Conservation (phyloP, 148 eudicot genomes). For the Rhododendron henanense region DNA sequence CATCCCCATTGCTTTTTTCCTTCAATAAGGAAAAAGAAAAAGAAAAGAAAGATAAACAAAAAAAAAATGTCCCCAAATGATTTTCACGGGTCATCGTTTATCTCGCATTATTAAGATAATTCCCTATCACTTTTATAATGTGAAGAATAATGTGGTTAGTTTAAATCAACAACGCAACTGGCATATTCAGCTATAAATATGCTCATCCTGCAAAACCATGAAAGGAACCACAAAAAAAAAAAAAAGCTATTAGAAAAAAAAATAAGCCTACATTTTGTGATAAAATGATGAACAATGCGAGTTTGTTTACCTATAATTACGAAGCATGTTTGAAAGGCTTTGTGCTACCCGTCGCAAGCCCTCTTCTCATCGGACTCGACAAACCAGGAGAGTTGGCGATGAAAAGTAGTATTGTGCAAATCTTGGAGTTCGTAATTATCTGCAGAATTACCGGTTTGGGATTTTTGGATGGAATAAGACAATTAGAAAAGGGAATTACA, state of each 20-base stretch:
- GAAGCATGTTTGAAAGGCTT: neutral
- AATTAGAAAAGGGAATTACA: neutral
- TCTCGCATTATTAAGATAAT: neutral
- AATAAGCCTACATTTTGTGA: neutral
- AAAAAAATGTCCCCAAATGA: neutral
- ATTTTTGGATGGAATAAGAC: neutral
- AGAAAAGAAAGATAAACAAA: neutral
- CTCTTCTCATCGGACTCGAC: neutral
- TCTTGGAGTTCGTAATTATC: neutral
- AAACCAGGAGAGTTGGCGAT: too few relatives aligned
- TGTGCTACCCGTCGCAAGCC: neutral
- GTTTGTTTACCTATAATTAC: neutral
- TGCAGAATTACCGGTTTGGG: neutral
- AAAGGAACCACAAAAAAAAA: neutral
- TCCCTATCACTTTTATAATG: neutral
- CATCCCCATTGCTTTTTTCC: slow-evolving; percentile 6
- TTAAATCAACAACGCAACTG: neutral
- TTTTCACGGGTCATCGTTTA: slow-evolving; percentile 2
- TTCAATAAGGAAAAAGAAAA: neutral
- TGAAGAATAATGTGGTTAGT: neutral
- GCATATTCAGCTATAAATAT: neutral
- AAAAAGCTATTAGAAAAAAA: neutral
- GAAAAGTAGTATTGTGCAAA: too few relatives aligned
- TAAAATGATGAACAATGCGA: neutral
- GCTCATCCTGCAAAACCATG: slow-evolving; percentile 23